These are phyloP conservation scores for Pseudoneurospora amorphoporcata DNA, from an alignment of 495 filamentous ascomycete genomes.

Conservation along the genomic window DNA sequence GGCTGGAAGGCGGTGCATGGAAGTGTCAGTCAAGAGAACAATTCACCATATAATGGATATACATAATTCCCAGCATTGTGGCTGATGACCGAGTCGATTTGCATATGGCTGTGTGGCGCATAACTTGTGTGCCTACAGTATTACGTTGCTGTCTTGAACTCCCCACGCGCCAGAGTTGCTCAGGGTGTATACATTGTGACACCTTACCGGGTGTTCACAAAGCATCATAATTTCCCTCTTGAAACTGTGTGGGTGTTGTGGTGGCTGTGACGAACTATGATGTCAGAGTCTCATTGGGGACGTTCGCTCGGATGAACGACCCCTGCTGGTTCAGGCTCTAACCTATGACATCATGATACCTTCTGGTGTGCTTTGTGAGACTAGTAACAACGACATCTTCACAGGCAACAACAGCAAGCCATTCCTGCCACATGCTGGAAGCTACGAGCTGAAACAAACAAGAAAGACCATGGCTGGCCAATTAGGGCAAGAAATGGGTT, in stretches of 20 bases:
- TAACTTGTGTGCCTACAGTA: too few relatives aligned
- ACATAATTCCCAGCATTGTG: not conserved
- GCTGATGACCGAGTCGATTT: not conserved
- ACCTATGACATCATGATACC: slow-evolving; percentile 10
- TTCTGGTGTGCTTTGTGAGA: not conserved
- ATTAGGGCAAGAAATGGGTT: not conserved
- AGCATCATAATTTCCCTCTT: not conserved
- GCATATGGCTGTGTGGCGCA: not conserved
- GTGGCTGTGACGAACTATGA: slow-evolving; percentile 2
- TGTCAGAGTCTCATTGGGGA: slow-evolving; percentile 4
- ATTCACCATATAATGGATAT: not conserved
- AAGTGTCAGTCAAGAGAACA: not conserved
- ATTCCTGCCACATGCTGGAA: not conserved
- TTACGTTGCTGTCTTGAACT: not conserved
- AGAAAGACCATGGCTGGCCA: not conserved
- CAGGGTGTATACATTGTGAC: not conserved
- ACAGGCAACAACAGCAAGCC: not conserved
- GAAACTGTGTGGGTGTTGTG: not conserved
- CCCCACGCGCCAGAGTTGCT: not conserved
- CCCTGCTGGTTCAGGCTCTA: not conserved
- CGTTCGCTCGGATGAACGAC: not conserved
- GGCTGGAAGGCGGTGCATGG: not conserved
- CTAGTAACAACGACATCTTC: not conserved
- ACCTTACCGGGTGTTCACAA: not conserved
- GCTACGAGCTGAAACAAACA: not conserved